These are phyloP conservation scores for Nelumbo lutea DNA, from an alignment of 164 flowering plant species.

Conservation along the genomic window DNA sequence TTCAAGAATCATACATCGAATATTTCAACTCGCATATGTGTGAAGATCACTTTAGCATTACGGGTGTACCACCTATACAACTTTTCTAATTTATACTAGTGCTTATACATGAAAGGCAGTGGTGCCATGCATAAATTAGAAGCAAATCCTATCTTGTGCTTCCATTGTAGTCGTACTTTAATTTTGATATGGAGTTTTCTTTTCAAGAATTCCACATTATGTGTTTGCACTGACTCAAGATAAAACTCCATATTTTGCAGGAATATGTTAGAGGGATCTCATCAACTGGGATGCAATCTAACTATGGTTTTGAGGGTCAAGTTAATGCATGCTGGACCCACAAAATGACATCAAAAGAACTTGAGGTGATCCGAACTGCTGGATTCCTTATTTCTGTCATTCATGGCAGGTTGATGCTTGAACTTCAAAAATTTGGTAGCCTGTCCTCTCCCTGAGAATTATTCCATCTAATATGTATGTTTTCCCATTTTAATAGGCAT, in stretches of 20 bases:
- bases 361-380: slow-evolving; percentile 55
- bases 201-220: neutral
- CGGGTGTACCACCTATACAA: too few species aligned
- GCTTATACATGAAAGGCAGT: too few species aligned
- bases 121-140: too few species aligned
- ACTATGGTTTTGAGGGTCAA: slow-evolving; percentile 86
- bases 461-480: slow-evolving; percentile 3
- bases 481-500: slow-evolving; percentile 34
- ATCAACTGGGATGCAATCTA: slow-evolving; percentile 85
- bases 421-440: neutral
- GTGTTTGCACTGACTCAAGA: neutral
- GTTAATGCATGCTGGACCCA: slow-evolving; percentile 94
- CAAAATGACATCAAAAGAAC: slow-evolving; percentile 55
- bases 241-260: slow-evolving; percentile 29
- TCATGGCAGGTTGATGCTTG: slow-evolving; percentile 75
- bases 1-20: neutral
- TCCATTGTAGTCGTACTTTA: too few species aligned
- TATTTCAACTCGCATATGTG: too few species aligned
- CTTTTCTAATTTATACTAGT: too few species aligned
- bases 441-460: neutral
- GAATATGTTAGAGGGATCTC: slow-evolving; percentile 84
- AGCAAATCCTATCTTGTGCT: too few species aligned
- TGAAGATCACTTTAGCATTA: neutral
- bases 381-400: slow-evolving; percentile 84
- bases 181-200: neutral